Base-by-base conservation (phyloP, 2,329 filamentous ascomycete species). In the Aspergillus pseudoterreus region DNA sequence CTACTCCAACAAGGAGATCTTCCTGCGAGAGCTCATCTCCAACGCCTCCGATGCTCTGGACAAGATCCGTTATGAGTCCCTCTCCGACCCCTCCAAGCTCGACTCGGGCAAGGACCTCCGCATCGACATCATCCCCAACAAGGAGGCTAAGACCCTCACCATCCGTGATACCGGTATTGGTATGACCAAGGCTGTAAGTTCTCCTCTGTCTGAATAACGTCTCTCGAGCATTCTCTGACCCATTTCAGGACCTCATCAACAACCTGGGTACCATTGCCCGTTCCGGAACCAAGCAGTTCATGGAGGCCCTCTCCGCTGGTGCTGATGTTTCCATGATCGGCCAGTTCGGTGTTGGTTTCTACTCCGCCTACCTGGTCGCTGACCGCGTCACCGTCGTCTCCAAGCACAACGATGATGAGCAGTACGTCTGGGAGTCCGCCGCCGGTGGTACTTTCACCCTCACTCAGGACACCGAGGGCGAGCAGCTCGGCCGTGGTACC, bases 1-100 rank as follows among this genome's bases (percentile, higher is more conserved):
- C 82, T 99, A 97, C 85, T 96, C 92, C 68, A 99, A 99, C 88
- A 99, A 99, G 85, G 94, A 97, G 81, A 97, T 99, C 75, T 99
- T 99, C 87, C 81, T 99, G 70, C 83, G 94, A 87, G 94, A 99
- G 81, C 75, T 99, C 68, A 90, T 99, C 72, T 97, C 94, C 80
- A 99, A 99, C 81, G 87, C 88, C 73, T 97, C 92, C 70, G 94
- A 99, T 87, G 94, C 94, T 56, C 85, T 99, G 68, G 94, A 99
- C 88, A 99, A 99, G 88, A 95, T 99, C 77, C 88, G 94, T 76
- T 99, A 99, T 84, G 90, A 96, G 84, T 85, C 94, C 64, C 85
- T 99, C 68, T 96, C 92, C 70, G 94, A 99, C 78, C 89, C 92
- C 67, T 90, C 84, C 84, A 95, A 96, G 85, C 90, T 99, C 72